phyloP scores from a whole-genome alignment of 1,284 basidiomycete species.

The Dichomitus squalens region DNA sequence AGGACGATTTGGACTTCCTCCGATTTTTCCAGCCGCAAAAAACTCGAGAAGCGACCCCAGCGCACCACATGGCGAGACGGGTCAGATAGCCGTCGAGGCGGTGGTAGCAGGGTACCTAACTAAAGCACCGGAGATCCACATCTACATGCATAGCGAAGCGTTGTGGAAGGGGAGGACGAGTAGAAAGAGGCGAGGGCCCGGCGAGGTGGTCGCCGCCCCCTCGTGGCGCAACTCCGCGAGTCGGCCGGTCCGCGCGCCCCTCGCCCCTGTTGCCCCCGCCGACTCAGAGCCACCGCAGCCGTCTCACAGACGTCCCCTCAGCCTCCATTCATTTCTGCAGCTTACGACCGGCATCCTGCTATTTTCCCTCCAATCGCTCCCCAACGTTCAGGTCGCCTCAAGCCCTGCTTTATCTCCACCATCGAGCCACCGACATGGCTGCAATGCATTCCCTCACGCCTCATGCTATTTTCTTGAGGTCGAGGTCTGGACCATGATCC shows the following conservation, averaged over 20 bases:
- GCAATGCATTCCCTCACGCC: too few relatives aligned
- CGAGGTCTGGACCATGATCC: too few relatives aligned
- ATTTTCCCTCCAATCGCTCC: too few relatives aligned
- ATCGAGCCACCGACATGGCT: too few relatives aligned
- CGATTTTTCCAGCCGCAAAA: slow-evolving; percentile 11
- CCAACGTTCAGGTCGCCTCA: too few relatives aligned
- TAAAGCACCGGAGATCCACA: neutral
- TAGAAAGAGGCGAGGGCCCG: neutral
- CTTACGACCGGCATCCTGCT: too few relatives aligned
- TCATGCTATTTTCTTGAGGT: too few relatives aligned
- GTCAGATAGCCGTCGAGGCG: neutral
- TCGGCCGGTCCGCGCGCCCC: neutral
- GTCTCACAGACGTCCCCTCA: too few relatives aligned
- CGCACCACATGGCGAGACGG: neutral
- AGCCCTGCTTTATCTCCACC: too few relatives aligned
- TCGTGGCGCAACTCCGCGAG: neutral
- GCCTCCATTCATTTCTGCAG: too few relatives aligned
- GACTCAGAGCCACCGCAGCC: too few relatives aligned
- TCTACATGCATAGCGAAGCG: neutral
- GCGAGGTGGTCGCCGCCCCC: neutral
- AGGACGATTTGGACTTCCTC: neutral
- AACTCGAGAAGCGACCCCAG: neutral
- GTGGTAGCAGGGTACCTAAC: too few relatives aligned
- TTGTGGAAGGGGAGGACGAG: neutral
- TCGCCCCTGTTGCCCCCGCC: neutral